Base-by-base conservation (phyloP, 2,329 filamentous ascomycete species). In the Trichophyton equinum region DNA sequence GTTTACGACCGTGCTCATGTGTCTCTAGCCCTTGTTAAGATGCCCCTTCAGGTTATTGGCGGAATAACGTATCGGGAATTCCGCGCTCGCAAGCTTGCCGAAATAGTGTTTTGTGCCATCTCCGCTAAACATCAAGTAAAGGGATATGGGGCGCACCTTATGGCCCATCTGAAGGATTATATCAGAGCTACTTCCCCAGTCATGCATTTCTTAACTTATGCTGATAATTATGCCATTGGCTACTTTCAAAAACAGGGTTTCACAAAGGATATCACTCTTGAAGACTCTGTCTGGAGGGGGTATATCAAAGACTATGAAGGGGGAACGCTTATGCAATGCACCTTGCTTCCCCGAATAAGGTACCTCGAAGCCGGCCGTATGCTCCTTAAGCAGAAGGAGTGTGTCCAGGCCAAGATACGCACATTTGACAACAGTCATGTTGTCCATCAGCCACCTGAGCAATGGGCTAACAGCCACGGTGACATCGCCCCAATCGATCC, bases 251-350 rank as follows among this genome's bases (percentile, higher is more conserved):
- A 99, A 73, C 94, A 99, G 72, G 94, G 94, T 0, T 99, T 99
- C 71, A 97, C 94, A 1, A 99, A 99, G 73, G 92, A 99, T 68
- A 97, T 99, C 65, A 96, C 91, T 0, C 83, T 99, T 0, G 88
- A 94, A 62, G 87, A 86, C 68, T 85, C 86, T 1, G 85, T 90
- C 3, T 99, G 94, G 94, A 97, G 97, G 94, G 94, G 94, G 2
- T 99, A 97, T 69, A 99, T 99, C 78, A 99, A 99, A 72, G 94
- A 99, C 72, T 99, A 99, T 73, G 94, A 99, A 75, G 94, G 94
- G 61, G 94, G 94, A 62, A 99, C 94, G 0, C 95, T 99, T 64
- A 99, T 99, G 94, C 94, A 99, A 76, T 99, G 94, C 71, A 90
- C 88, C 59, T 97, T 99, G 94, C 82, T 99, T 20, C 92, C 92